Base-by-base conservation (phyloP, 2,329 filamentous ascomycete species). In the Macrophomina pseudophaseolina region DNA sequence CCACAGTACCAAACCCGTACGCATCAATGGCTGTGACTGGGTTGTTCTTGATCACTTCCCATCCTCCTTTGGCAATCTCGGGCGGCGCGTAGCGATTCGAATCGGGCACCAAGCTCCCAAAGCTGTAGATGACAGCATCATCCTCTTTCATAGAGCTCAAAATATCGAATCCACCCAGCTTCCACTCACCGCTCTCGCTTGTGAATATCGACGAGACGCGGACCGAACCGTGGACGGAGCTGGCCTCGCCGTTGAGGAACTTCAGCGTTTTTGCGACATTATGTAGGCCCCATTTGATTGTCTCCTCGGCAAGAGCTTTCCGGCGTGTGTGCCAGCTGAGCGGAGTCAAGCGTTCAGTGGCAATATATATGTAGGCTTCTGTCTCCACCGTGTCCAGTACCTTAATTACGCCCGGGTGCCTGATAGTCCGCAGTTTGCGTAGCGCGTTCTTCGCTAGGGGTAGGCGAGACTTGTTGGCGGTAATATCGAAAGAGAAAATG, bases 181-280 rank as follows among this genome's bases (percentile, higher is more conserved):
- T 98, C 95, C 95, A 99, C 80, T 99, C 95, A 67, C 95, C 95
- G 74, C 95, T 97, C 76, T 98, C 94, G 68, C 93, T 93, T 4
- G 92, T 95, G 79, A 94, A 99, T 70, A 99, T 85, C 0, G 94
- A 97, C 0, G 91, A 91, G 23, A 92, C 91, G 69, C 92, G 89
- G 63, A 99, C 83, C 73, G 88, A 92, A 58, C 94, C 95, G 74
- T 99, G 95, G 62, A 99, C 91, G 0, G 94, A 97, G 2, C 90
- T 86, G 3, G 94, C 95, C 71, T 99, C 95, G 56, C 91, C 89
- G 74, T 99, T 99, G 77, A 99, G 92, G 75, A 99, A 99, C 74
- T 95, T 97, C 71, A 98, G 80, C 0, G 95, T 98, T 76, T 93
- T 91, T 89, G 95, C 93, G 70, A 98, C 83, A 72, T 88, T 92